Conservation (phyloP, 805 yeast species). For the Candida wancherniae region DNA sequence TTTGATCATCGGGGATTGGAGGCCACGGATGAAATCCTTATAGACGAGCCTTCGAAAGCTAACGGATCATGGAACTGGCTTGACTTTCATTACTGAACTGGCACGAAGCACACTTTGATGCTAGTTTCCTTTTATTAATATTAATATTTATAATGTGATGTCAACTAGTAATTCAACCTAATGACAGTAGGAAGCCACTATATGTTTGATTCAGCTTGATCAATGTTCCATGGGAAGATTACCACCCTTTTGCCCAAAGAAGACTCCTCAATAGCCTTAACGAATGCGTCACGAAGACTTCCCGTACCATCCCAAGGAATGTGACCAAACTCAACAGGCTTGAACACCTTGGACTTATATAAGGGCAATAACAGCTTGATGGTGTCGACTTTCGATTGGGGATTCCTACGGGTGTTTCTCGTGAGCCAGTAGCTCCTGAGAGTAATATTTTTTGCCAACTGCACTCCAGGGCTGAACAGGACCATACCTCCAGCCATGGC, state of each 20-base stretch:
- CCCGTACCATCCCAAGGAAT: conserved; percentile 22
- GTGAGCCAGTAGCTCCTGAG: conserved; percentile 31
- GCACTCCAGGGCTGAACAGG: conserved; percentile 19
- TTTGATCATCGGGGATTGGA: conserved; percentile 19
- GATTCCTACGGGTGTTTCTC: conserved; percentile 33
- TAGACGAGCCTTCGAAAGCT: conserved; percentile 17
- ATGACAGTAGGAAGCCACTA: no score
- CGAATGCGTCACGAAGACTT: conserved; percentile 10
- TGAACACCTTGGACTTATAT: conserved; percentile 53
- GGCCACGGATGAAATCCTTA: conserved; percentile 31
- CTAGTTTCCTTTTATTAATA: not conserved
- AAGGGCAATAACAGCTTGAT: conserved; percentile 51
- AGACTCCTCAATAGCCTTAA: conserved; percentile 8
- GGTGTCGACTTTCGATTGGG: conserved; percentile 54
- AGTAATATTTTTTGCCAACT: conserved; percentile 28
- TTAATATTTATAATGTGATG: no score
- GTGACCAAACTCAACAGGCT: conserved; percentile 43
- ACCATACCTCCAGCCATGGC: conserved; percentile 15
- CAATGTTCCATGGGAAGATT: conserved; percentile 6
- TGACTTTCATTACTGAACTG: conserved; percentile 25
- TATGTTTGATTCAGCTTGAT: not conserved
- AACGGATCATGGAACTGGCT: conserved; percentile 37
- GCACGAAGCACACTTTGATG: no score
- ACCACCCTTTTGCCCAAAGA: conserved; percentile 11
- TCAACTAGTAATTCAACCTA: no score